These are phyloP conservation scores for Yamadazyma atlantica DNA, from an alignment of 1,139 yeast genomes.

Conservation along the genomic window DNA sequence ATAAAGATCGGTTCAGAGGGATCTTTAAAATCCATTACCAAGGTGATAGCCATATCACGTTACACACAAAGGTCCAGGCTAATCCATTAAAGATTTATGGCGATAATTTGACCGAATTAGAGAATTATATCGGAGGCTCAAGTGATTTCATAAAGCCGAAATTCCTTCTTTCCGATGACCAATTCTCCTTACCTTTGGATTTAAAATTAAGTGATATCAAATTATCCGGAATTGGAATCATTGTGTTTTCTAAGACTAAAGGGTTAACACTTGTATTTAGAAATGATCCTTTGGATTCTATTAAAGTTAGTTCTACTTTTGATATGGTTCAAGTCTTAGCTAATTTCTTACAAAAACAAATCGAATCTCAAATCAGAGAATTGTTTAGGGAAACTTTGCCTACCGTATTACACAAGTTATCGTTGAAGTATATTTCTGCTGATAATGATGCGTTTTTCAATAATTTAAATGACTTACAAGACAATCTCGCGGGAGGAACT, in stretches of 20 bases:
- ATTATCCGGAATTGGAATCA: slow-evolving; percentile 77
- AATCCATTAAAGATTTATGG: slow-evolving; percentile 74
- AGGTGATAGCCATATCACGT: slow-evolving; percentile 79
- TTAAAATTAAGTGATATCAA: slow-evolving; percentile 71
- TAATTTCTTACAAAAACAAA: slow-evolving; percentile 74
- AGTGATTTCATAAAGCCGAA: slow-evolving; percentile 59
- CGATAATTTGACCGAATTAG: slow-evolving; percentile 45
- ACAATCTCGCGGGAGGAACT: background rate
- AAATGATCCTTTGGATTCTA: slow-evolving; percentile 83
- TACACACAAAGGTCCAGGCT: slow-evolving; percentile 83
- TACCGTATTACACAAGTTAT: slow-evolving; percentile 71
- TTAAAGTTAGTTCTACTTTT: slow-evolving; percentile 80
- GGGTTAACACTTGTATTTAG: slow-evolving; percentile 85
- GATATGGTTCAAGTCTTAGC: slow-evolving; percentile 85
- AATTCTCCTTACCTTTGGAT: slow-evolving; percentile 77
- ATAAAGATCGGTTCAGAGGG: slow-evolving; percentile 77
- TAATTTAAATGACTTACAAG: slow-evolving; percentile 17
- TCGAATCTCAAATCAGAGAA: slow-evolving; percentile 77
- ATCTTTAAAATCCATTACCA: slow-evolving; percentile 77
- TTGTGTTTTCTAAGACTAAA: slow-evolving; percentile 77
- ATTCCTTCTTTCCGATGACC: slow-evolving; percentile 64
- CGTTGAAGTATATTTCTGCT: slow-evolving; percentile 62
- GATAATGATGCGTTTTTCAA: slow-evolving; percentile 8
- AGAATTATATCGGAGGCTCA: slow-evolving; percentile 23
- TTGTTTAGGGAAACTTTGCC: slow-evolving; percentile 84